phyloP scores from a whole-genome alignment of 225 moss, liverwort and hornwort species.

The Polytrichum commune region DNA sequence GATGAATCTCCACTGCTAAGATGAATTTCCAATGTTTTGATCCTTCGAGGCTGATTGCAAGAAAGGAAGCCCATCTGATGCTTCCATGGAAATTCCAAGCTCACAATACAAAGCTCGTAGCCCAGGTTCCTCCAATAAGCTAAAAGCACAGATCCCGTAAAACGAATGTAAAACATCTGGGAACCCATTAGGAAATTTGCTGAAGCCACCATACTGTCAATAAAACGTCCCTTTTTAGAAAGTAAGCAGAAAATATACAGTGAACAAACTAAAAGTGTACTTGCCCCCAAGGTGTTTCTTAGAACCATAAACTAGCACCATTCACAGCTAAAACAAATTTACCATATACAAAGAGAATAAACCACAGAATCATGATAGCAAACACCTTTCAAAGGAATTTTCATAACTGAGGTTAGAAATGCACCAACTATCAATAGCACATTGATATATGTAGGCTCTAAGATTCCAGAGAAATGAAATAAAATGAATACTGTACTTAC shows the following conservation, averaged over 20 bases:
- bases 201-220: conserved; percentile 86
- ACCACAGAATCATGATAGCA: background rate
- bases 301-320: too few species aligned
- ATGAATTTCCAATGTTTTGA: background rate
- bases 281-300: too few species aligned
- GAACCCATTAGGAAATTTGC: conserved; percentile 60
- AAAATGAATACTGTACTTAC: conserved; percentile 21
- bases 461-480: background rate
- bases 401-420: background rate
- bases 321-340: background rate
- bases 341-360: background rate
- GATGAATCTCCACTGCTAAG: too few species aligned
- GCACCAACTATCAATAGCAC: too few species aligned
- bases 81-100: conserved; percentile 66
- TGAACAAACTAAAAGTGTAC: background rate
- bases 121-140: conserved; percentile 75
- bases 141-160: conserved; percentile 86
- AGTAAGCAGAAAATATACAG: background rate
- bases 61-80: conserved; percentile 41
- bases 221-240: background rate
- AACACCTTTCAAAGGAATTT: background rate
- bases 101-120: conserved; percentile 70
- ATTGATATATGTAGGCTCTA: too few species aligned
- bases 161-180: conserved; percentile 88
- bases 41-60: background rate